Evolutionary conservation across 257 asterid genomes (phyloP), one percentile per base, ranked within the genome.

Genomic region (Plantago elongata): DNA sequence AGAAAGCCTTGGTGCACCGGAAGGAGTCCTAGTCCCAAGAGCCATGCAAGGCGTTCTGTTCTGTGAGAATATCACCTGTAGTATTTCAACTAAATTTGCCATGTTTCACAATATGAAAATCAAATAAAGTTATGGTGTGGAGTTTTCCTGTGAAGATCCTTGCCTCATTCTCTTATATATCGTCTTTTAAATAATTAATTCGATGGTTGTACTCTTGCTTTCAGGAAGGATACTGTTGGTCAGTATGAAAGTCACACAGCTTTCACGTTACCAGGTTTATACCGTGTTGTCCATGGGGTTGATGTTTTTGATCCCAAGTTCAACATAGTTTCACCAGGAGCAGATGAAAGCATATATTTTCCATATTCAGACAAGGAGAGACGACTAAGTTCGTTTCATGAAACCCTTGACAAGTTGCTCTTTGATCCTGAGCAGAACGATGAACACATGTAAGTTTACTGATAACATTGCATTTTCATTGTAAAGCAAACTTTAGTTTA

Each of bases 291-390:
- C 46, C 99, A 93, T n/a, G 99, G 99, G 18, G 70, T 85, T 9
- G 96, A 93, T 67, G 99, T 93, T 67, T 93, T 93, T 13, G 99
- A 93, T 81, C 92, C 99, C 1, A 93, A 93, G 76, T 93, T 89
- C 87, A 93, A 93, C 78, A 93, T 93, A 67, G 99, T 93, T 65
- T 93, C 99, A 54, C 99, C 98, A 5, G 99, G 96, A 69, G 95
- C 99, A 14, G 99, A 93, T 69, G 83, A 83, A 55, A 5, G 70
- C 71, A 93, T 93, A 72, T 93, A 93, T 75, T 93, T 93, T 63
- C 78, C 97, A 7, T 89, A 82, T 71, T 70, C 84, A 0, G 85
- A 84, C 17, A 71, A 72, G 65, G 97, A 78, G 9, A 85, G 70
- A 64, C 79, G 99, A 61, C 86, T 93, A 46, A 87, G 96, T 18